Conservation (phyloP, 2,329 filamentous ascomycete genomes). For the Alternaria novae-zelandiae region DNA sequence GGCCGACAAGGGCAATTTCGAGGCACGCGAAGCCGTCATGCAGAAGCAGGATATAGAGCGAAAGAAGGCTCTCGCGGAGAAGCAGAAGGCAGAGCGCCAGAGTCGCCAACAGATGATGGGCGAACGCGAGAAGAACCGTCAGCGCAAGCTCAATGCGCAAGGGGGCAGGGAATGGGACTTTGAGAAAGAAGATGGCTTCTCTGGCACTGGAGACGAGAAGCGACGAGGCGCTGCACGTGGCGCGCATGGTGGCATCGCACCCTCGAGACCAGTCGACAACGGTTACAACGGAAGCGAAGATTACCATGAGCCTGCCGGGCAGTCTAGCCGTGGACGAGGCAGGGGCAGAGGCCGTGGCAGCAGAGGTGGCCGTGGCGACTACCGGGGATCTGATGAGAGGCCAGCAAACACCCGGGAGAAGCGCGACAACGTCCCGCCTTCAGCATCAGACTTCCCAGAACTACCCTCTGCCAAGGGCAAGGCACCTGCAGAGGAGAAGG, state of each 20-base stretch:
- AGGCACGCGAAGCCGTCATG: slow-evolving; percentile 67
- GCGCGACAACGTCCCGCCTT: slow-evolving; percentile 39
- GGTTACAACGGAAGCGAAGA: slow-evolving; percentile 21
- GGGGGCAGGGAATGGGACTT: slow-evolving; percentile 68
- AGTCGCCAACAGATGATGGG: slow-evolving; percentile 66
- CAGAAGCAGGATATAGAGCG: slow-evolving; percentile 56
- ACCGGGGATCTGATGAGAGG: slow-evolving; percentile 14
- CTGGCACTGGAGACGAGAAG: slow-evolving; percentile 49
- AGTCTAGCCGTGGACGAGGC: slow-evolving; percentile 35
- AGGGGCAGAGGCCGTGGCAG: slow-evolving; percentile 45
- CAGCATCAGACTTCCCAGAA: slow-evolving; percentile 55
- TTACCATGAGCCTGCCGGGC: slow-evolving; percentile 23
- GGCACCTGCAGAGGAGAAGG: slow-evolving; percentile 15
- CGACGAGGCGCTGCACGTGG: slow-evolving; percentile 57
- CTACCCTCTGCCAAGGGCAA: slow-evolving; percentile 43
- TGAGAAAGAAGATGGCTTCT: slow-evolving; percentile 65
- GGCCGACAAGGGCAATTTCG: slow-evolving; percentile 69
- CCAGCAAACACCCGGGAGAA: slow-evolving; percentile 13
- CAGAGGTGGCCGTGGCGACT: slow-evolving; percentile 39
- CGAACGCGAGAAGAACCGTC: slow-evolving; percentile 66
- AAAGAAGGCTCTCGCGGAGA: slow-evolving; percentile 45
- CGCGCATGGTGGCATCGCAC: slow-evolving; percentile 58
- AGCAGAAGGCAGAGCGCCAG: slow-evolving; percentile 55
- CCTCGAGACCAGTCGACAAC: slow-evolving; percentile 33
- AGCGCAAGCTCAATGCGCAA: slow-evolving; percentile 64